Conservation (phyloP, 371 early-diverging fungal genomes). For the Lichtheimia ramosa region DNA sequence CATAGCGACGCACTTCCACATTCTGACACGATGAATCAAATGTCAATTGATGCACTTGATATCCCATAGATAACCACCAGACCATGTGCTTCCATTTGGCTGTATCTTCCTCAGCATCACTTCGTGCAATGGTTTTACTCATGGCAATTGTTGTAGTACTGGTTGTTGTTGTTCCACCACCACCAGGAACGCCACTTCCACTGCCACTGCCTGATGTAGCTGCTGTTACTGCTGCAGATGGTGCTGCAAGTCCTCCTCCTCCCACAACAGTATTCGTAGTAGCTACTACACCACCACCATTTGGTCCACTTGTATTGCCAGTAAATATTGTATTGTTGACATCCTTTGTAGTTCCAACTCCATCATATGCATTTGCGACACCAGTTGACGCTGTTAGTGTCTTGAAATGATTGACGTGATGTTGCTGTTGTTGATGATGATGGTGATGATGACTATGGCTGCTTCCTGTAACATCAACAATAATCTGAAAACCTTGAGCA, state of each 20-base stretch:
- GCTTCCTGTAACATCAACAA: slow-evolving; percentile 55
- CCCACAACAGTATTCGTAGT: background rate
- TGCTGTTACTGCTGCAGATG: background rate
- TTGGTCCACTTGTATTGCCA: too few relatives aligned
- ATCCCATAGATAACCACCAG: slow-evolving; percentile 81
- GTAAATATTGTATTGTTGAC: too few relatives aligned
- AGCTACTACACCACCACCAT: too few relatives aligned
- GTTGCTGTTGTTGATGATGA: background rate
- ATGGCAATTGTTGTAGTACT: slow-evolving; percentile 1
- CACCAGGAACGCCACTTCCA: background rate
- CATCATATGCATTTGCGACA: too few relatives aligned
- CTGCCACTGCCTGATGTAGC: slow-evolving; percentile 1
- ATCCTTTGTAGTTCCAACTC: too few relatives aligned
- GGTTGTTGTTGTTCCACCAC: slow-evolving; percentile 1
- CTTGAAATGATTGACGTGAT: too few relatives aligned
- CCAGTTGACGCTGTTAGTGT: too few relatives aligned
- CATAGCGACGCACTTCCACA: slow-evolving; percentile 89
- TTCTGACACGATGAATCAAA: slow-evolving; percentile 74
- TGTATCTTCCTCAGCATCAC: slow-evolving; percentile 25
- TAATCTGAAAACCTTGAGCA: slow-evolving; percentile 93
- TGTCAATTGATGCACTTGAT: slow-evolving; percentile 78
- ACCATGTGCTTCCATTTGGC: slow-evolving; percentile 47
- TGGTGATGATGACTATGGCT: slow-evolving; percentile 7
- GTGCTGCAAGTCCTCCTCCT: slow-evolving; percentile 3
- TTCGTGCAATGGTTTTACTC: slow-evolving; percentile 7